Conservation (phyloP, 495 filamentous ascomycete species). For the Echria macrotheca region DNA sequence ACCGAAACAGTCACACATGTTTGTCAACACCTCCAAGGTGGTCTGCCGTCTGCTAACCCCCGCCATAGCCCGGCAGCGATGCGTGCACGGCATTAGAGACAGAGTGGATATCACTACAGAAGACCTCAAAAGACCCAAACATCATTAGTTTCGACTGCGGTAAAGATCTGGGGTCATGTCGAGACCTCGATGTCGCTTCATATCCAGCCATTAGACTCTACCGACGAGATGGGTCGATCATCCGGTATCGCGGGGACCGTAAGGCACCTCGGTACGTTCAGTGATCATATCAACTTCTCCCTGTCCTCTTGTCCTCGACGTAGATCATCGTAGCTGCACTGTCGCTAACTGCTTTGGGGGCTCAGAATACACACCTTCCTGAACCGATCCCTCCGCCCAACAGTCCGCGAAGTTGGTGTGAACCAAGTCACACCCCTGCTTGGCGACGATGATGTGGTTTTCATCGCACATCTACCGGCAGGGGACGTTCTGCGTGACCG, state of each 20-base stretch:
- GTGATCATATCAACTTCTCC: neutral
- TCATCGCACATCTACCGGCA: conserved; percentile 5
- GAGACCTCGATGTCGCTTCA: conserved; percentile 23
- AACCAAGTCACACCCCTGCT: conserved; percentile 2
- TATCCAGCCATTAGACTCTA: conserved; percentile 33
- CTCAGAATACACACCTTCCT: neutral
- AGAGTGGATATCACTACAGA: conserved; percentile 8
- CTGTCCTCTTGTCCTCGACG: neutral
- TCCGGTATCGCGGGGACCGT: conserved; percentile 16
- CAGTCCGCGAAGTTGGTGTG: conserved; percentile 22
- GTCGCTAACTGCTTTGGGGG: neutral
- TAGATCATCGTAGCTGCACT: neutral
- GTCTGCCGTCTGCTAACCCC: neutral
- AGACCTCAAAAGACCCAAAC: neutral
- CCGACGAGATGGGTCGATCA: conserved; percentile 5
- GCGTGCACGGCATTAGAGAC: conserved; percentile 6
- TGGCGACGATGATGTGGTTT: conserved; percentile 7
- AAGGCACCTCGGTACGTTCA: neutral
- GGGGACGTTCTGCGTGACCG: conserved; percentile 4
- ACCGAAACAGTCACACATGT: neutral
- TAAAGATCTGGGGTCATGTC: conserved; percentile 15
- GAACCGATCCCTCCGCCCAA: neutral
- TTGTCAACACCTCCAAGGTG: neutral
- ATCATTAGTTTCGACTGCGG: conserved; percentile 29
- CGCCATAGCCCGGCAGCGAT: neutral